Percentiles rank a stretch among this genome's conserved stretches.
Conservation (phyloP, 257 asterid species). For the Solanum piurae region DNA sequence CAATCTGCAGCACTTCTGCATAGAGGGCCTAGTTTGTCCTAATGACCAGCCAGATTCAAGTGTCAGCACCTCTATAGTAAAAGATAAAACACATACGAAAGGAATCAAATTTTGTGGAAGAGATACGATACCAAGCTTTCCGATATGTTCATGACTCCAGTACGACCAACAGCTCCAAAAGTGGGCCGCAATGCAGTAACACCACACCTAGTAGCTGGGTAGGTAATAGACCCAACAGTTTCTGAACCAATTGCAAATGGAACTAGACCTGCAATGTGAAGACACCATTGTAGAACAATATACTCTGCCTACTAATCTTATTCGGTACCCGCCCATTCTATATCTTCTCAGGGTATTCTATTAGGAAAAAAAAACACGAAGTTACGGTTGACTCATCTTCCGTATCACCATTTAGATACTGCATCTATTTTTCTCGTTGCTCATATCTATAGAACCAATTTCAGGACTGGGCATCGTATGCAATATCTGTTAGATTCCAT, state of each 20-base stretch:
- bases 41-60: not conserved
- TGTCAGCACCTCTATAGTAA: not conserved
- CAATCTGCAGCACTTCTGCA: conserved; percentile 84
- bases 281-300: conserved; percentile 3
- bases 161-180: conserved; percentile 81
- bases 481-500: not conserved
- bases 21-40: conserved; percentile 95
- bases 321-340: not conserved
- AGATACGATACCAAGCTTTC: conserved; percentile 71
- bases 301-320: not conserved
- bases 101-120: not conserved
- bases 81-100: not conserved
- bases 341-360: not conserved
- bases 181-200: conserved; percentile 86
- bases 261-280: conserved; percentile 44
- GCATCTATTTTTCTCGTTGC: not conserved
- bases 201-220: conserved; percentile 93
- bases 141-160: conserved; percentile 86
- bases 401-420: not conserved
- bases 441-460: not conserved
- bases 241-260: conserved; percentile 95
- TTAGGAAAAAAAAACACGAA: not conserved
- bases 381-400: not conserved
- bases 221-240: conserved; percentile 88
- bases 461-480: not conserved